Evolutionary conservation across 108 stramenopile genomes (phyloP).

Genomic region (Chaetoceros muelleri): DNA sequence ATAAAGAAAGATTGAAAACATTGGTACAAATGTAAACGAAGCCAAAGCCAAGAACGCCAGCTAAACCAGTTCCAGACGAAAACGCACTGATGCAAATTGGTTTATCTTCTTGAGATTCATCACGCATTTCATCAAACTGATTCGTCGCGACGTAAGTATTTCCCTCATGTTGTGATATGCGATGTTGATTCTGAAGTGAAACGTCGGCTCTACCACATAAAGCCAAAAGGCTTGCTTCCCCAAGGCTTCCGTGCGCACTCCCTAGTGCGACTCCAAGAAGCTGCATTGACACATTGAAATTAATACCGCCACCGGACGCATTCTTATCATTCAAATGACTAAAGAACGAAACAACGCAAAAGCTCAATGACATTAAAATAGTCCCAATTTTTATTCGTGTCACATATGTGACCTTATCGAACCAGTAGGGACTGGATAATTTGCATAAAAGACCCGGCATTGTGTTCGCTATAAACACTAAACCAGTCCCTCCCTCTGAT

Average conservation of each 20-base stretch:
- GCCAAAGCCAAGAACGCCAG: slow-evolving; percentile 64
- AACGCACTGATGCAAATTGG: slow-evolving; percentile 46
- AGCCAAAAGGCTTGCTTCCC: slow-evolving; percentile 80
- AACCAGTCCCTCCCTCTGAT: slow-evolving; percentile 60
- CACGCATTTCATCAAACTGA: not conserved
- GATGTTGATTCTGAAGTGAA: not conserved
- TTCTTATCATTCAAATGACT: slow-evolving; percentile 4
- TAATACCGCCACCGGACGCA: slow-evolving; percentile 1
- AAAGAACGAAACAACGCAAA: slow-evolving; percentile 30
- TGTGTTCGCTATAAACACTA: slow-evolving; percentile 68
- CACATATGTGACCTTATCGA: slow-evolving; percentile 58
- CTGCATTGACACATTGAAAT: slow-evolving; percentile 11
- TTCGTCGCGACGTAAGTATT: not conserved
- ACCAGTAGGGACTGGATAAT: slow-evolving; percentile 70
- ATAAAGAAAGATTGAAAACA: slow-evolving; percentile 15
- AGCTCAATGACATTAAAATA: slow-evolving; percentile 34
- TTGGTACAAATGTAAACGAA: slow-evolving; percentile 36
- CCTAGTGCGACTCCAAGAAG: slow-evolving; percentile 73
- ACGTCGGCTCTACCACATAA: slow-evolving; percentile 51
- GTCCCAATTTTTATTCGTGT: slow-evolving; percentile 33
- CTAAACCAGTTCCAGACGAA: slow-evolving; percentile 73
- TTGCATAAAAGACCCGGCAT: slow-evolving; percentile 52
- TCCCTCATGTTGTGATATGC: slow-evolving; percentile 2
- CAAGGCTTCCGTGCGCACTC: slow-evolving; percentile 62
- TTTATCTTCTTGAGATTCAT: slow-evolving; percentile 3